Base-by-base conservation (phyloP, 2,329 filamentous ascomycete species). In the Cercospora canescens region DNA sequence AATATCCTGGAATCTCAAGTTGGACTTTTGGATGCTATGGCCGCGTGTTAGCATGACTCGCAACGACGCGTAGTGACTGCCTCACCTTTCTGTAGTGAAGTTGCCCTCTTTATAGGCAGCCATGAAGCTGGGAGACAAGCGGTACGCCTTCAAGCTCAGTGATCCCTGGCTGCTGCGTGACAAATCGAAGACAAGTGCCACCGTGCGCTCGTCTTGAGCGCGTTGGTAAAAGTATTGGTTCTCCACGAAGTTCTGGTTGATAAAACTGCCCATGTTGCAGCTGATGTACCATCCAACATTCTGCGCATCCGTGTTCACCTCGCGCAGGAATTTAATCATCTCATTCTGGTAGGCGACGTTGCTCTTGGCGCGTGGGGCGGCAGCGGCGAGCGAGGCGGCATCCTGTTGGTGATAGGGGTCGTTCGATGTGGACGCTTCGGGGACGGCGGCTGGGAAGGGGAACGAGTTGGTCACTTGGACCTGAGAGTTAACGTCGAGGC, bases 241-340 rank as follows among this genome's bases (percentile, higher is more conserved):
- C 87, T 99, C 95, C 81, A 99, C 92, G 78, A 97, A 94, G 84
- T 91, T 92, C 78, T 91, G 81, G 85, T 94, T 97, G 85, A 98
- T 87, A 75, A 98, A 98, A 86, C 97, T 98, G 81, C 95, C 95
- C 92, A 99, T 96, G 80, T 93, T 97, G 70, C 94, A 93, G 83
- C 93, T 97, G 66, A 93, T 97, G 84, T 99, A 99, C 94, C 94
- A 99, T 76, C 95, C 95, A 67, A 96, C 93, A 76, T 93, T 96
- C 85, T 98, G 97, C 72, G 95, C 95, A 80, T 99, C 95, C 67
- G 98, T 92, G 80, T 98, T 99, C 76, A 99, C 95, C 82, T 98
- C 95, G 79, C 94, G 91, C 70, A 98, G 84, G 81, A 95, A 93
- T 77, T 93, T 91, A 81, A 99, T 94, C 94, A 98, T 98, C 81